phyloP scores from a whole-genome alignment of 2,329 filamentous ascomycete genomes.

The Ophiostoma montium region DNA sequence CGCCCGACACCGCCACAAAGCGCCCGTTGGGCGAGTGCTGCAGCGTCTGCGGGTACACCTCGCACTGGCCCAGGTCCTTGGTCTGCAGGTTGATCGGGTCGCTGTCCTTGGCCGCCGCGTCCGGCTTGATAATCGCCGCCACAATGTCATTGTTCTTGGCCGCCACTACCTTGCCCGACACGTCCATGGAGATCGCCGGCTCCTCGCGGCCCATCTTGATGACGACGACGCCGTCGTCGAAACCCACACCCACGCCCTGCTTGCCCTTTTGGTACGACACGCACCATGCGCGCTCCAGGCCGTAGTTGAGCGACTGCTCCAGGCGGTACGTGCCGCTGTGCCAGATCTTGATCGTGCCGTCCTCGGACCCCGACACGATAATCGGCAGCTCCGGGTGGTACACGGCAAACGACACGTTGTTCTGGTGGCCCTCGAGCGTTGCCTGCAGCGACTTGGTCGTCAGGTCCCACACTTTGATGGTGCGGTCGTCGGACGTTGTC shows the following conservation, averaged over 20 bases:
- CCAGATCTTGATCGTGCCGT: constrained; percentile 96
- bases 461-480: constrained; percentile 98
- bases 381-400: constrained; percentile 95
- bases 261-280: constrained; percentile 88
- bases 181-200: constrained; percentile 94
- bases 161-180: constrained; percentile 91
- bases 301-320: constrained; percentile 93
- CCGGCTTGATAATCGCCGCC: constrained; percentile 88
- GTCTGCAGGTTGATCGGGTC: constrained; percentile 72
- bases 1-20: constrained; percentile 78
- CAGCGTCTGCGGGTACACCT: constrained; percentile 90
- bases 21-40: constrained; percentile 87
- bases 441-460: constrained; percentile 96
- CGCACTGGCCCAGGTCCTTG: constrained; percentile 91
- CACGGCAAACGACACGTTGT: constrained; percentile 95
- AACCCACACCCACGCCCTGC: constrained; percentile 89
- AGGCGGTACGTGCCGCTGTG: constrained; percentile 94
- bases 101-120: constrained; percentile 74
- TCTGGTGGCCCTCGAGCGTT: constrained; percentile 90
- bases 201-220: constrained; percentile 96
- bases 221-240: constrained; percentile 94
- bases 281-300: constrained; percentile 93
- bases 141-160: constrained; percentile 90
- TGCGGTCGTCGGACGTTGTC: constrained; percentile 91
- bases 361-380: constrained; percentile 95